Base-by-base conservation (phyloP, 495 filamentous ascomycete species). In the Penicillium bovifimosum region DNA sequence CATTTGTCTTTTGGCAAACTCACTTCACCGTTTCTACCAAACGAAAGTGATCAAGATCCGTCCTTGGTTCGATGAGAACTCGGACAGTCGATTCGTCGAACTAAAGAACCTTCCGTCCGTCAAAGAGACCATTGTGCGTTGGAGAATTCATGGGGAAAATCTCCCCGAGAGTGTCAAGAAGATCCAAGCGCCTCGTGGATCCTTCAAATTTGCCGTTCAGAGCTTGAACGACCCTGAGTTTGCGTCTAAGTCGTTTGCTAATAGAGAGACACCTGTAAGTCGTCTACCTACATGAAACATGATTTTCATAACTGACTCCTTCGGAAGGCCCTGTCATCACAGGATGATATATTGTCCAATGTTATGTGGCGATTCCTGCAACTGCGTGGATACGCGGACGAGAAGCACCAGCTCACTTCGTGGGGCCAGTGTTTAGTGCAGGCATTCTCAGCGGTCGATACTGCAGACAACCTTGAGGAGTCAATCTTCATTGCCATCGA, bases 301-400 rank as follows among this genome's bases (percentile, higher is more conserved):
- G 16, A 8, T 20, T 28, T 26, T 28, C 16, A 24, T 60, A 57
- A 26, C 48, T 59, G 46, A 59, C 39, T 26, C 52, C 36, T 20
- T 2, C 17, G 5, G 46, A 34, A 76, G 74, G 42, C 47, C 16
- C 41, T 75, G 13, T 72, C 69, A 31, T 78, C 79, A n/a, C 76
- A 80, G 51, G 77, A 86, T n/a, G 80, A 95, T 56, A 80, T 97
- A 41, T 68, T 85, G 9, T 80, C 82, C 16, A 88, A 96, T 62
- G 80, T 86, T 3, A 69, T 90, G 42, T 96, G 89, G 86, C 82
- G 89, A 35, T 92, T 96, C 67, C 74, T 97, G 27, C 90, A 96
- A 65, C 75, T 97, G 35, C 85, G 91, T 41, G 90, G 82, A 9
- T 97, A 95, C 57, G 73, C 93, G 33, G 80, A 95, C 54, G 79